Base-by-base conservation (phyloP, 805 yeast genomes). In the Saccharomycopsis javanensis region DNA sequence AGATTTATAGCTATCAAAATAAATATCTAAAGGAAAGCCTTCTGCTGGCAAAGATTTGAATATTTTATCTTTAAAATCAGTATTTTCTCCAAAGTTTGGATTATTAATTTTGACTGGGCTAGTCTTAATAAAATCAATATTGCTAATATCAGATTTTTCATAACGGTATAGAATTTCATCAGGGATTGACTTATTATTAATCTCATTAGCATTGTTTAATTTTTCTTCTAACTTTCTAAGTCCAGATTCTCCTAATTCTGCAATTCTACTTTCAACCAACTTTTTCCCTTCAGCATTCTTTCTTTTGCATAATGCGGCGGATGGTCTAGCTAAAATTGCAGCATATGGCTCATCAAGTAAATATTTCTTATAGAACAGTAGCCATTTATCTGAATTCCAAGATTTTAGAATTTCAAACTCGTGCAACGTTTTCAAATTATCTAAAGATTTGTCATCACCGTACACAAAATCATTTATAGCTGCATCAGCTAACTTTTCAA, bases 381-480 rank as follows among this genome's bases (percentile, higher is more conserved):
- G 68, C 99, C 99, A 94, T 63, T 86, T 73, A 10, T 77, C 77
- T 5, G 74, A 65, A 6, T 79, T 62, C 97, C 97, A 92, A 0
- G 65, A 54, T 11, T 71, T 57, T 55, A 92, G 73, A 56, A 62
- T 71, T 20, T 82, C 85, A 67, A 78, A 88, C 60, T 86, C 94
- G 8, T 69, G 64, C 54, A 88, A 70, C 54, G 78, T 75, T 59
- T 79, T 76, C 25, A 81, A 62, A 76, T 85, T 68, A 2, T 72
- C 69, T 58, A 92, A 72, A 55, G 82, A 81, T 5, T 78, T 68
- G 1, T 87, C 87, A 57, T 81, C 82, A 53, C 97, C 96, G 66
- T 92, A 94, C 8, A 89, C 66, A 68, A 89, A 92, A 64, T 88
- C 96, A 38, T 76, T 76, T 54, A 89, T 85, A 6, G 90, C 89